A percentile compares a stretch with the other conserved stretches of the same genome.
Conservation (phyloP, 352 stramenopile species). For the Blastocystis sp. region DNA sequence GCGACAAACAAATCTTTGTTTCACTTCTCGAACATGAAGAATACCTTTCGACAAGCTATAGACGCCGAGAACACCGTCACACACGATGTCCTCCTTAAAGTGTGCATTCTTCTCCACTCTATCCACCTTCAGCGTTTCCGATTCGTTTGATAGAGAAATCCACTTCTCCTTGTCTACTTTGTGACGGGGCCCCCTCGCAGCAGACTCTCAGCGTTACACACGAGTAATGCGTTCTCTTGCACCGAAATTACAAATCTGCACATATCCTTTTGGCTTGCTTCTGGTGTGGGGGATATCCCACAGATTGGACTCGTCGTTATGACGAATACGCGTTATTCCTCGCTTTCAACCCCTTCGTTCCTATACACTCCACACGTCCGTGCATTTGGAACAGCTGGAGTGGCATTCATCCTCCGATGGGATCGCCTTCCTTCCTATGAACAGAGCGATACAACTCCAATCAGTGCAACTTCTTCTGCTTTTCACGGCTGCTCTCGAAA, state of each 20-base stretch:
- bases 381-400: too few relatives aligned
- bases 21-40: not conserved
- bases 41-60: conserved; percentile 43
- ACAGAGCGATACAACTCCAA: too few relatives aligned
- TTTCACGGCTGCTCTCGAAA: too few relatives aligned
- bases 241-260: conserved; percentile 24
- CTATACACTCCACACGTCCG: conserved; percentile 45
- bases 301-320: too few relatives aligned
- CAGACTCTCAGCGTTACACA: not conserved
- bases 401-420: too few relatives aligned
- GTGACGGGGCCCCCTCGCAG: not conserved
- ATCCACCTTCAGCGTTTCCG: not conserved
- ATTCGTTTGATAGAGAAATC: not conserved
- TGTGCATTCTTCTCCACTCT: not conserved
- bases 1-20: conserved; percentile 31
- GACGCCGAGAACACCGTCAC: conserved; percentile 49
- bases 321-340: too few relatives aligned
- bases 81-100: conserved; percentile 11
- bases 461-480: too few relatives aligned
- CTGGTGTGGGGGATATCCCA: too few relatives aligned
- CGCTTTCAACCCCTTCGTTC: not conserved
- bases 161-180: not conserved
- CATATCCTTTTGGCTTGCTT: not conserved
- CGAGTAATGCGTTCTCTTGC: not conserved
- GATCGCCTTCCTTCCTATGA: too few relatives aligned